These are phyloP conservation scores for Linderniella brevidens DNA, from an alignment of 257 asterid genomes.

Conservation along the genomic window DNA sequence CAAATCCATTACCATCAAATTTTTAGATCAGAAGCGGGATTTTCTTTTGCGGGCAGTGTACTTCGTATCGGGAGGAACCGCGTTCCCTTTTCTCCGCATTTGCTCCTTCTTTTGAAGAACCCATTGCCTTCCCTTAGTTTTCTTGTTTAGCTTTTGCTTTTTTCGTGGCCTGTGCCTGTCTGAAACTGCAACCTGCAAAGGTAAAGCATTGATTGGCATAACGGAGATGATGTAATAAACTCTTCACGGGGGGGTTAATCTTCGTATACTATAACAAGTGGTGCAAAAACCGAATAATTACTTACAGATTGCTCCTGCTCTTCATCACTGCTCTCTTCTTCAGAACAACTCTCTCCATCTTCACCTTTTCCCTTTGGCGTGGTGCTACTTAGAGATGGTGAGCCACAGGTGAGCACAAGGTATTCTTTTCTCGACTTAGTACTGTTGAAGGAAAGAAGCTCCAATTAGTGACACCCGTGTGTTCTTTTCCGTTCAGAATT, in stretches of 20 bases:
- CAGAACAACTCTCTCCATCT: slow-evolving; percentile 61
- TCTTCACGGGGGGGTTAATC: background rate
- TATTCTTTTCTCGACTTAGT: slow-evolving; percentile 78
- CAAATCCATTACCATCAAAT: too few species aligned
- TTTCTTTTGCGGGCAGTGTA: slow-evolving; percentile 88
- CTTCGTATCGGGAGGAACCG: slow-evolving; percentile 57
- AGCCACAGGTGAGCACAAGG: slow-evolving; percentile 86
- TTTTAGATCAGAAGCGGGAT: slow-evolving; percentile 37
- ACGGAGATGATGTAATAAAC: background rate
- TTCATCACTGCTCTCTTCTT: slow-evolving; percentile 56
- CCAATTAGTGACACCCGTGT: background rate
- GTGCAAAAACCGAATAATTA: slow-evolving; percentile 3
- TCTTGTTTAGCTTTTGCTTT: slow-evolving; percentile 66
- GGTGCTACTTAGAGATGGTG: slow-evolving; percentile 47
- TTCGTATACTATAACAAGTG: background rate
- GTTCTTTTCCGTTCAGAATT: background rate
- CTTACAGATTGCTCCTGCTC: slow-evolving; percentile 64
- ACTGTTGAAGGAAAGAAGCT: slow-evolving; percentile 22
- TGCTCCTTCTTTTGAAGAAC: slow-evolving; percentile 62
- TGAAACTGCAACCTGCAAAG: slow-evolving; percentile 45
- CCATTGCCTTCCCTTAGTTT: slow-evolving; percentile 69
- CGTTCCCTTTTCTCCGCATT: slow-evolving; percentile 60
- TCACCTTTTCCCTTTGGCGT: slow-evolving; percentile 50
- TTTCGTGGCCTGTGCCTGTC: slow-evolving; percentile 73
- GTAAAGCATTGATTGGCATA: too few species aligned